Evolutionary conservation across 495 filamentous ascomycete genomes (phyloP).

Genomic region (Paragyromitra xinjiangensis): DNA sequence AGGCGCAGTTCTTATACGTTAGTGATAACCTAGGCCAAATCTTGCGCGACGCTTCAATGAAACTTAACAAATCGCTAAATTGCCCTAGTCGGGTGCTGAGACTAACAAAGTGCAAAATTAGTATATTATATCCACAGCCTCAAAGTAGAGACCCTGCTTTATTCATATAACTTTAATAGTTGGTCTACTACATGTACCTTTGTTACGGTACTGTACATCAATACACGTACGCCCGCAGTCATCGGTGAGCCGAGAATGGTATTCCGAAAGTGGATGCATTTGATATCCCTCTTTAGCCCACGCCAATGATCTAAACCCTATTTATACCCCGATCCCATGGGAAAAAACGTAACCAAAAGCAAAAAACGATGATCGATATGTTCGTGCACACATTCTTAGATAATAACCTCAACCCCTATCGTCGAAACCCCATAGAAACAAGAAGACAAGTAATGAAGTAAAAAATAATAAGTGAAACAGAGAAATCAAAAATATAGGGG

Average conservation of each 20-base stretch:
- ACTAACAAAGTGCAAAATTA: background rate
- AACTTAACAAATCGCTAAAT: no score
- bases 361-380: conserved; percentile 10
- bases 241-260: background rate
- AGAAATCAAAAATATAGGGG: background rate
- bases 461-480: background rate
- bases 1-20: background rate
- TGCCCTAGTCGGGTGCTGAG: no score
- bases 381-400: background rate
- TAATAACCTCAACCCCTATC: background rate
- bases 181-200: background rate
- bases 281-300: background rate
- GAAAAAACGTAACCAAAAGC: background rate
- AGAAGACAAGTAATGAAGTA: background rate
- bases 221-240: background rate
- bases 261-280: background rate
- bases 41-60: no score
- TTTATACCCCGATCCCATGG: conserved; percentile 16
- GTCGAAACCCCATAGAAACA: conserved; percentile 5
- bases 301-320: conserved; percentile 3
- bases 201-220: background rate
- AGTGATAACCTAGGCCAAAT: background rate
- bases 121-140: background rate
- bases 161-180: background rate
- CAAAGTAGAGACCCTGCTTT: background rate